Evolutionary conservation across 2,329 filamentous ascomycete genomes (phyloP).

Genomic region (Aspergillus fischeri): DNA sequence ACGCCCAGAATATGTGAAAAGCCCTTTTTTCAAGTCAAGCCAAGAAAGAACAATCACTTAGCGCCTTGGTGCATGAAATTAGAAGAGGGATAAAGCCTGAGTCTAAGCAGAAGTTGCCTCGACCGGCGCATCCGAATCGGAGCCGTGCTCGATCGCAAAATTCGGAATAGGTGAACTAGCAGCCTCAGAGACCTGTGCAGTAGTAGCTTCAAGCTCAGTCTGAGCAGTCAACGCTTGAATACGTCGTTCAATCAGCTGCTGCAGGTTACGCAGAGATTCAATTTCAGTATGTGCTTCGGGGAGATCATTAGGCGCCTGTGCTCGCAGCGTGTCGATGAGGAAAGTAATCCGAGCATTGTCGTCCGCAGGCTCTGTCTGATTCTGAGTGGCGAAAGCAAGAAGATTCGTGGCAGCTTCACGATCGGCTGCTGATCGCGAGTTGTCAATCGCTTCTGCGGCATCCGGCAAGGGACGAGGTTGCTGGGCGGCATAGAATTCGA

Average conservation of each 20-base stretch:
- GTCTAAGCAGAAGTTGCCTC: not conserved
- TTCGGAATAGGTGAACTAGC: not conserved
- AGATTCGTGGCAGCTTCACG: slow-evolving; percentile 31
- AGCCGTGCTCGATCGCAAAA: not conserved
- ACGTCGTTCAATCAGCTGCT: slow-evolving; percentile 28
- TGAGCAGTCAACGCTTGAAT: slow-evolving; percentile 19
- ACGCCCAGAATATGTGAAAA: not conserved
- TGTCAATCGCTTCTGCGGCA: slow-evolving; percentile 17
- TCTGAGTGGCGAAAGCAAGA: slow-evolving; percentile 24
- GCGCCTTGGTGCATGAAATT: not conserved
- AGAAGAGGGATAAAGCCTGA: not conserved
- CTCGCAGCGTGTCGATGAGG: slow-evolving; percentile 31
- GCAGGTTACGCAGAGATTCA: slow-evolving; percentile 26
- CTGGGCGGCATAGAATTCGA: slow-evolving; percentile 26
- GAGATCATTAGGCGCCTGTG: slow-evolving; percentile 21
- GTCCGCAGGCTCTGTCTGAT: slow-evolving; percentile 6
- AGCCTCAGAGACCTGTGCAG: not conserved
- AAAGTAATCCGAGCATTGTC: slow-evolving; percentile 21
- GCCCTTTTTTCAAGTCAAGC: not conserved
- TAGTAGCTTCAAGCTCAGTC: not conserved
- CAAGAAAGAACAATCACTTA: not conserved
- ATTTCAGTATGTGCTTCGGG: slow-evolving; percentile 26
- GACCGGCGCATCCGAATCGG: not conserved
- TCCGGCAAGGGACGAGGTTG: slow-evolving; percentile 12
- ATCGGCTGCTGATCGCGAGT: slow-evolving; percentile 25